phyloP scores from a whole-genome alignment of 2,329 filamentous ascomycete species.

The Ceratocystis harringtonii region DNA sequence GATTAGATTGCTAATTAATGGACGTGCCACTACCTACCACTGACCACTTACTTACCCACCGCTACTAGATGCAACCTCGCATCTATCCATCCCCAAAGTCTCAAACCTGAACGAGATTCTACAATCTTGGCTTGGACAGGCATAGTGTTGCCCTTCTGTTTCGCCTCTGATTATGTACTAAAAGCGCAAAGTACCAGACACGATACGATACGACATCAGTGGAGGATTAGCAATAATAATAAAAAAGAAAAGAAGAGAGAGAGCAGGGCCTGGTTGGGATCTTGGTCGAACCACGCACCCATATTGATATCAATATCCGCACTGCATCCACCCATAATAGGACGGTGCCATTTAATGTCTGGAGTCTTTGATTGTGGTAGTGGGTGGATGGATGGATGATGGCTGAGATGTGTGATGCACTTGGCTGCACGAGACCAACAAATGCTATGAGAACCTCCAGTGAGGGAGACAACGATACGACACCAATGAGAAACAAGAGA shows the following conservation, averaged over 20 bases:
- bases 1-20: constrained; percentile 4
- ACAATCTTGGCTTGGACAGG: constrained; percentile 1
- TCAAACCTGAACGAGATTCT: constrained; percentile 1
- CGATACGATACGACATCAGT: neutral
- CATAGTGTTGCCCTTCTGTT: neutral
- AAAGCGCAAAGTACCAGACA: neutral
- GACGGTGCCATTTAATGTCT: neutral
- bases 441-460: neutral
- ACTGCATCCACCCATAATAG: neutral
- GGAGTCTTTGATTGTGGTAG: neutral
- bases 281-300: neutral
- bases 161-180: neutral
- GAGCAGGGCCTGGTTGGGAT: neutral
- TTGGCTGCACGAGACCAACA: neutral
- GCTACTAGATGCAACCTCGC: neutral
- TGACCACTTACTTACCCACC: neutral
- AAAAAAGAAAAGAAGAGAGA: neutral
- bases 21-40: neutral
- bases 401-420: neutral
- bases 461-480: neutral
- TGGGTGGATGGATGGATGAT: neutral
- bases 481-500: neutral
- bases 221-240: neutral
- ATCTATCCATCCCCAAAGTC: neutral
- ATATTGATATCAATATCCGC: neutral